Conservation (phyloP, 805 yeast genomes). For the Candida loeiensis region DNA sequence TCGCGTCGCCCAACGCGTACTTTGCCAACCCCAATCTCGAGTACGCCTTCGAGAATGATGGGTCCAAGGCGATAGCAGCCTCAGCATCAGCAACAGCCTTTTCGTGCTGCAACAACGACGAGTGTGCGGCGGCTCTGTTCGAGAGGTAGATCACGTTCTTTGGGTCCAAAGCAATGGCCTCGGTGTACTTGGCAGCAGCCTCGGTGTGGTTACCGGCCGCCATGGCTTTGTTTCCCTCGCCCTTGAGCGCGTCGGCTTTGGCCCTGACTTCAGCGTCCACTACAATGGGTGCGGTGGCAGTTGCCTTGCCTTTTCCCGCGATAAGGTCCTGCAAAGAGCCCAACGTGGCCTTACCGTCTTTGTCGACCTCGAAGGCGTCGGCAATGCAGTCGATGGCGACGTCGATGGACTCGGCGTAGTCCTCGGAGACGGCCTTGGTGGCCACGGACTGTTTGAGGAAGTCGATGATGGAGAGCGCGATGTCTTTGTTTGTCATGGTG, state of each 20-base stretch:
- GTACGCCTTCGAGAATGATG: constrained; percentile 86
- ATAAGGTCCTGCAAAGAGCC: constrained; percentile 50
- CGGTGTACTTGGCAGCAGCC: constrained; percentile 77
- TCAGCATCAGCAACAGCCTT: constrained; percentile 82
- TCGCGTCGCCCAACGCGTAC: constrained; percentile 90
- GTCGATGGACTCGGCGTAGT: constrained; percentile 82
- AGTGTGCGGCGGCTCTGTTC: constrained; percentile 95
- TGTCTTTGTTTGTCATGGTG: constrained; percentile 54
- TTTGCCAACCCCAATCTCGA: constrained; percentile 92
- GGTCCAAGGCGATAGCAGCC: constrained; percentile 72
- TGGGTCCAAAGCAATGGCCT: constrained; percentile 69
- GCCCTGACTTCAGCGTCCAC: constrained; percentile 55
- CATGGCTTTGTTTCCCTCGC: constrained; percentile 88
- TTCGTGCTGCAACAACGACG: constrained; percentile 70
- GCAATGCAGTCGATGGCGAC: constrained; percentile 91
- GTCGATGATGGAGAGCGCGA: constrained; percentile 70
- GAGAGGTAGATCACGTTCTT: constrained; percentile 81
- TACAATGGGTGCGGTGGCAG: constrained; percentile 26
- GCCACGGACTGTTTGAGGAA: constrained; percentile 60
- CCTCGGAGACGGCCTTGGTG: constrained; percentile 66
- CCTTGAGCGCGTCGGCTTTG: constrained; percentile 79
- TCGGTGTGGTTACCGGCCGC: constrained; percentile 64
- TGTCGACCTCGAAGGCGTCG: constrained; percentile 74
- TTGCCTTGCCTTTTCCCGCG: constrained; percentile 8
- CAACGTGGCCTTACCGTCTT: constrained; percentile 46